Percentiles rank a stretch among this genome's conserved stretches.
Evolutionary conservation across 495 filamentous ascomycete species (phyloP).

Genomic region (Venustampulla echinocandica): DNA sequence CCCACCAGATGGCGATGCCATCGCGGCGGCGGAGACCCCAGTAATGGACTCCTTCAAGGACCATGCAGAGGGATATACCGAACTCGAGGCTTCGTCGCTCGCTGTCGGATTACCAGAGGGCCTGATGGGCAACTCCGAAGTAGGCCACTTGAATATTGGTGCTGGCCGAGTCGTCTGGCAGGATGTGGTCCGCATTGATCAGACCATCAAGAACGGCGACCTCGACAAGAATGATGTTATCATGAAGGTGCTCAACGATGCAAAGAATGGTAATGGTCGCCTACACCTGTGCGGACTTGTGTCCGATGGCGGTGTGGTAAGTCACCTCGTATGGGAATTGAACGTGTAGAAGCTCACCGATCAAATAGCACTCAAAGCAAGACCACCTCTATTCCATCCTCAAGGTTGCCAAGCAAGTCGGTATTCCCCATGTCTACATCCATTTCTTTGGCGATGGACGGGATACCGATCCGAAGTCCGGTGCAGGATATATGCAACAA

Average conservation of each 20-base stretch:
- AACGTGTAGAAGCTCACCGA: conserved; percentile 1
- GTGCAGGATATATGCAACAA: conserved; percentile 75
- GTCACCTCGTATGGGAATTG: conserved; percentile 20
- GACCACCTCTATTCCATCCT: conserved; percentile 82
- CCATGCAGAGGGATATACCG: conserved; percentile 68
- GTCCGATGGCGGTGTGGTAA: conserved; percentile 84
- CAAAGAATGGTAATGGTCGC: conserved; percentile 81
- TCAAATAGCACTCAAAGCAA: conserved; percentile 72
- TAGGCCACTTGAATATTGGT: conserved; percentile 97
- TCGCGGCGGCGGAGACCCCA: conserved; percentile 83
- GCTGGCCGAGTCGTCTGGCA: conserved; percentile 98
- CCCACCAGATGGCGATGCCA: conserved; percentile 82
- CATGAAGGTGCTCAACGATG: conserved; percentile 64
- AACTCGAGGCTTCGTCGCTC: conserved; percentile 90
- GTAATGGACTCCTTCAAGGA: conserved; percentile 79
- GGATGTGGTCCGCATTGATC: conserved; percentile 96
- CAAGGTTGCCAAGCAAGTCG: conserved; percentile 77
- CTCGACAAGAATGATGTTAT: conserved; percentile 71
- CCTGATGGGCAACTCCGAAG: conserved; percentile 97
- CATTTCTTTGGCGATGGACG: conserved; percentile 99
- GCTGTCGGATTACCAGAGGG: conserved; percentile 94
- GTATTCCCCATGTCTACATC: conserved; percentile 85
- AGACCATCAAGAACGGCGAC: conserved; percentile 83
- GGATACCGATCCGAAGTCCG: conserved; percentile 94
- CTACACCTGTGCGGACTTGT: conserved; percentile 86